These are phyloP conservation scores for Drechslerella stenobrocha DNA, from an alignment of 2,329 filamentous ascomycete species.

Conservation along the genomic window DNA sequence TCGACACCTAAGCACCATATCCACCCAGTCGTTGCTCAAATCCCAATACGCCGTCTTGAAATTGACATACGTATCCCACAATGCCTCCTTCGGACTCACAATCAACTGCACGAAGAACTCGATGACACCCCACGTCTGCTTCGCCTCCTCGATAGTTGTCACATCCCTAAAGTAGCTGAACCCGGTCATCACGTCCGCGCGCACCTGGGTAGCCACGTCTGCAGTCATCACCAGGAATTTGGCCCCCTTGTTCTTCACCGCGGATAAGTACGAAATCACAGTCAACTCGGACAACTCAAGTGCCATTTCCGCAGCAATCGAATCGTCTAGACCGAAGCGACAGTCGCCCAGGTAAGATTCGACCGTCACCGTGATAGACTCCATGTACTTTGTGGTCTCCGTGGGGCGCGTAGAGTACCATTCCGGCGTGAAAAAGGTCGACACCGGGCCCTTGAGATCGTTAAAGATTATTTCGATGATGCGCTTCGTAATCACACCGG, in stretches of 20 bases:
- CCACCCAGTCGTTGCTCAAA: conserved; percentile 91
- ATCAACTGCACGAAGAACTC: conserved; percentile 80
- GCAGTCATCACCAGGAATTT: conserved; percentile 72
- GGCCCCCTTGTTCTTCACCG: conserved; percentile 84
- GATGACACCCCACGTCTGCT: conserved; percentile 88
- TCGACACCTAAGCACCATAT: conserved; percentile 79
- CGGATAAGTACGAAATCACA: conserved; percentile 78
- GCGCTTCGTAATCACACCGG: conserved; percentile 84
- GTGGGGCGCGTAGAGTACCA: conserved; percentile 71
- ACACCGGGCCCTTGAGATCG: conserved; percentile 81
- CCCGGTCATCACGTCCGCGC: conserved; percentile 76
- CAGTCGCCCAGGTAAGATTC: conserved; percentile 86
- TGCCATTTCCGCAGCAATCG: conserved; percentile 88
- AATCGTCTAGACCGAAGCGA: conserved; percentile 61
- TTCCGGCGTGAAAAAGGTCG: conserved; percentile 83
- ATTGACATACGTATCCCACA: conserved; percentile 76
- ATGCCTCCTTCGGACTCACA: conserved; percentile 69
- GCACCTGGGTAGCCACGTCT: conserved; percentile 63
- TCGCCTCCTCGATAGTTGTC: conserved; percentile 75
- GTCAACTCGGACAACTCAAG: conserved; percentile 68
- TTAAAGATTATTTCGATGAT: conserved; percentile 86
- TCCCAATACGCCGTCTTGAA: conserved; percentile 93
- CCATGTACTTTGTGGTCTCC: conserved; percentile 68
- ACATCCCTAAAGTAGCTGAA: conserved; percentile 84
- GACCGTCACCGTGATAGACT: conserved; percentile 90